Percentiles rank a stretch among this genome's conserved stretches.
Evolutionary conservation across 805 yeast genomes (phyloP).

Genomic region (Dipodascus geniculatus): DNA sequence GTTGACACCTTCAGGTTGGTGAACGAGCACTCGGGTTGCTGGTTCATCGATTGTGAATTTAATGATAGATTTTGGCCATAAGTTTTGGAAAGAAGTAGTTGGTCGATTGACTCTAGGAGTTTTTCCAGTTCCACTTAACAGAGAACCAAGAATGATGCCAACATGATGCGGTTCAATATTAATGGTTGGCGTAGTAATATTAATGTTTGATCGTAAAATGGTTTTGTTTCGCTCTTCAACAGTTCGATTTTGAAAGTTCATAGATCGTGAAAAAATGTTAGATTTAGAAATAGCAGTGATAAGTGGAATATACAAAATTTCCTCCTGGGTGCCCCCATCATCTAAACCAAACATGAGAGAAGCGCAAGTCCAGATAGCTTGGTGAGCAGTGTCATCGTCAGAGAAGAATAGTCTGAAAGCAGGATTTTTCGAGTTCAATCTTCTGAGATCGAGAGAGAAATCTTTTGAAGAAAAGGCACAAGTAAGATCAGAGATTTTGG

Average conservation of each 20-base stretch:
- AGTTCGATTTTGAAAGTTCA: constrained; percentile 16
- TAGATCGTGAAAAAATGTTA: constrained; percentile 25
- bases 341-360: constrained; percentile 26
- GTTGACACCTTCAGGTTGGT: constrained; percentile 7
- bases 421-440: constrained; percentile 29
- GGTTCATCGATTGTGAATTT: constrained; percentile 25
- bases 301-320: constrained; percentile 29
- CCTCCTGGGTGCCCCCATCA: constrained; percentile 22
- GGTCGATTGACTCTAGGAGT: constrained; percentile 2
- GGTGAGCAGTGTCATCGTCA: constrained; percentile 28
- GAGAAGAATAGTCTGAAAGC: constrained; percentile 28
- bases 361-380: constrained; percentile 25
- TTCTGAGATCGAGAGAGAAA: constrained; percentile 25
- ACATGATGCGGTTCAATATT: constrained; percentile 27
- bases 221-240: constrained; percentile 16
- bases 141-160: constrained; percentile 20
- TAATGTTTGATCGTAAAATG: constrained; percentile 21
- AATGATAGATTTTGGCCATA: constrained; percentile 19
- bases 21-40: constrained; percentile 21
- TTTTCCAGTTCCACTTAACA: constrained; percentile 1
- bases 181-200: constrained; percentile 28
- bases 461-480: constrained; percentile 20
- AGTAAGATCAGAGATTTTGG: not conserved
- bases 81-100: not conserved
- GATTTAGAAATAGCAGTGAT: constrained; percentile 25